These are phyloP conservation scores for Penicillium sp. DNA, from an alignment of 2,329 filamentous ascomycete species.

Conservation along the genomic window DNA sequence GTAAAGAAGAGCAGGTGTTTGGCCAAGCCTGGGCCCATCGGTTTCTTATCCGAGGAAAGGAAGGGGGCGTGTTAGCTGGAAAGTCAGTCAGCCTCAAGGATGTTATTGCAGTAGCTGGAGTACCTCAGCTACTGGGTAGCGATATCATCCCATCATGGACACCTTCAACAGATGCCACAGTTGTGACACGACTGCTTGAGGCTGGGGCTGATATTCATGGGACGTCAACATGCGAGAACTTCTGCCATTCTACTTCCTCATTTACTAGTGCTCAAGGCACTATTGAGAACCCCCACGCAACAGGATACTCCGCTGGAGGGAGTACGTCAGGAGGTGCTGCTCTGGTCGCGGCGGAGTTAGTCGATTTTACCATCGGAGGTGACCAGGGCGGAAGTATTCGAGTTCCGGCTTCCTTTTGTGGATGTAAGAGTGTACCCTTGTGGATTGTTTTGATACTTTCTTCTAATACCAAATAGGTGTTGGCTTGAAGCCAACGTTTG, in stretches of 20 bases:
- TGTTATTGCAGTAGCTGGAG: constrained; percentile 54
- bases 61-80: constrained; percentile 34
- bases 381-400: constrained; percentile 37
- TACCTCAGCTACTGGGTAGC: constrained; percentile 56
- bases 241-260: constrained; percentile 41
- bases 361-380: constrained; percentile 34
- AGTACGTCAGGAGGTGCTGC: constrained; percentile 32
- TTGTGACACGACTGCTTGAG: constrained; percentile 52
- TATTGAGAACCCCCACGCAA: constrained; percentile 29
- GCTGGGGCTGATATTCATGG: constrained; percentile 53
- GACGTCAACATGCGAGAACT: constrained; percentile 56
- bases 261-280: constrained; percentile 30
- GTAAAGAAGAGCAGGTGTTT: constrained; percentile 43
- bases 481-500: constrained; percentile 54
- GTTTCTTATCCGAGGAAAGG: constrained; percentile 45
- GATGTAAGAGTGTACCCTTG: constrained; percentile 25
- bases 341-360: constrained; percentile 25
- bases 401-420: constrained; percentile 45
- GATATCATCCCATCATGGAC: constrained; percentile 53
- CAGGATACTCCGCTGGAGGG: constrained; percentile 31
- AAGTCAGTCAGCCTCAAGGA: constrained; percentile 56
- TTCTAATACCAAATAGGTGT: constrained; percentile 24
- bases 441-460: background rate
- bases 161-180: constrained; percentile 54
- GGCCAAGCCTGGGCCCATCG: constrained; percentile 55